phyloP scores from a whole-genome alignment of 2,329 filamentous ascomycete species.

The Aspergillus intermedius region DNA sequence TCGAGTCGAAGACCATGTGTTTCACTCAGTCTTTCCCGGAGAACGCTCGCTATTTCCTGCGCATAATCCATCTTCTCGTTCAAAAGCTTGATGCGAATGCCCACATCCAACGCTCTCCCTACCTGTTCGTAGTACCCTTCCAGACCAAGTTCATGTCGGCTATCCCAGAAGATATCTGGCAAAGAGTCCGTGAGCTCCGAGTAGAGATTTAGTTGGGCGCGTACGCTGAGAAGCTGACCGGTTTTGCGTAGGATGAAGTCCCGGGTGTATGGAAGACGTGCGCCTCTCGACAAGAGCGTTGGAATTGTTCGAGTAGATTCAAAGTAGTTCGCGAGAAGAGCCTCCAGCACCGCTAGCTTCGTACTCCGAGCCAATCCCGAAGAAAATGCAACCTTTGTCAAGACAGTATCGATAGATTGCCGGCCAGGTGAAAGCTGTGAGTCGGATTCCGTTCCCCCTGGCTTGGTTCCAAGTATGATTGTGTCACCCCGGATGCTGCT shows the following conservation, averaged over 20 bases:
- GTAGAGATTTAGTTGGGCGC: slow-evolving; percentile 92
- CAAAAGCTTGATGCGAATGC: slow-evolving; percentile 78
- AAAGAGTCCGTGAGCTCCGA: slow-evolving; percentile 92
- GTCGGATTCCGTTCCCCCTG: slow-evolving; percentile 18
- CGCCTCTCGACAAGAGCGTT: slow-evolving; percentile 64
- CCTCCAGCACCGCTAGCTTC: slow-evolving; percentile 87
- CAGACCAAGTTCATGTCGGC: slow-evolving; percentile 75
- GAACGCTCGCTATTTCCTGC: slow-evolving; percentile 83
- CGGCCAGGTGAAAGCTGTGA: slow-evolving; percentile 15
- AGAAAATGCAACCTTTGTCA: slow-evolving; percentile 94
- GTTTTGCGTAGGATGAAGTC: slow-evolving; percentile 87
- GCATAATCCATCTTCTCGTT: slow-evolving; percentile 99
- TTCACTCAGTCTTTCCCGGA: slow-evolving; percentile 83
- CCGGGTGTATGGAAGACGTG: slow-evolving; percentile 57
- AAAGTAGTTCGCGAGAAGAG: slow-evolving; percentile 74
- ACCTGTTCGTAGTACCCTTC: slow-evolving; percentile 96
- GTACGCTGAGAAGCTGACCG: slow-evolving; percentile 79
- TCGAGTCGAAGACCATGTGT: slow-evolving; percentile 82
- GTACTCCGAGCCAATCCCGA: slow-evolving; percentile 88
- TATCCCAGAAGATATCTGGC: slow-evolving; percentile 96
- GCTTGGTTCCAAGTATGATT: slow-evolving; percentile 77
- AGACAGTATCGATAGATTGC: slow-evolving; percentile 53
- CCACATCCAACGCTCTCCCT: slow-evolving; percentile 81
- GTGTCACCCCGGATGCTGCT: slow-evolving; percentile 80
- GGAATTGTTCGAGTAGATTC: slow-evolving; percentile 79